Base-by-base conservation (phyloP, 2,329 filamentous ascomycete genomes). In the Podosphaera xanthii region DNA sequence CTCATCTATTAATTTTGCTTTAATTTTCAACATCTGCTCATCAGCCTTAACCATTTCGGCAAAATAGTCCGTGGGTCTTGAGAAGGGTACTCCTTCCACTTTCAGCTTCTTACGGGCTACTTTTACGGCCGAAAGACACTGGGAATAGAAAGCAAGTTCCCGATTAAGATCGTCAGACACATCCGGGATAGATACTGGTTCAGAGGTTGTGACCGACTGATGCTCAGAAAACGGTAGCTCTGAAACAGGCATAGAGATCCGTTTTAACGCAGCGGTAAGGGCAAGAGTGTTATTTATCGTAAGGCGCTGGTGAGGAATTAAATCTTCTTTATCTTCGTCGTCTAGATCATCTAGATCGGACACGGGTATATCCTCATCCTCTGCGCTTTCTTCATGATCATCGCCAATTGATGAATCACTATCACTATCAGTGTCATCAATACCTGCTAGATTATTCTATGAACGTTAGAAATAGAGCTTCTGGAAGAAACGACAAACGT, bases 21-120 rank as follows among this genome's bases (percentile, higher is more conserved):
- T 94, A 70, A 98, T 87, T 77, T 87, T 90, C 70, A 87, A 87
- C 92, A 98, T 98, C 72, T 96, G 92, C 67, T 94, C 91, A 70
- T 98, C 92, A 68, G 84, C 87, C 80, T 97, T 97, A 68, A 96
- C 84, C 90, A 97, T 98, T 77, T 98, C 92, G 52, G 92, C 92
- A 67, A 98, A 98, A 74, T 94, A 98, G 73, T 98, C 92, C 59
- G 81, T 83, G 2, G 92, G 92, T 8, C 92, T 80, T 35, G 87
- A 84, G 73, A 98, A 98, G 5, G 86, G 80, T 0, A 91, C 78
- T 7, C 84, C 84, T 71, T 96, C 91, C 63, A 84, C 83, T 69
- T 86, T 84, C 33, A 98, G 77, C 62, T 83, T 74, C n/a, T 74
- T 71, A 59, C 91, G 84, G 2, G 81, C 92, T 61, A 80, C 74